Evolutionary conservation across 495 filamentous ascomycete genomes (phyloP).

Genomic region (Penicillium longicatenatum): DNA sequence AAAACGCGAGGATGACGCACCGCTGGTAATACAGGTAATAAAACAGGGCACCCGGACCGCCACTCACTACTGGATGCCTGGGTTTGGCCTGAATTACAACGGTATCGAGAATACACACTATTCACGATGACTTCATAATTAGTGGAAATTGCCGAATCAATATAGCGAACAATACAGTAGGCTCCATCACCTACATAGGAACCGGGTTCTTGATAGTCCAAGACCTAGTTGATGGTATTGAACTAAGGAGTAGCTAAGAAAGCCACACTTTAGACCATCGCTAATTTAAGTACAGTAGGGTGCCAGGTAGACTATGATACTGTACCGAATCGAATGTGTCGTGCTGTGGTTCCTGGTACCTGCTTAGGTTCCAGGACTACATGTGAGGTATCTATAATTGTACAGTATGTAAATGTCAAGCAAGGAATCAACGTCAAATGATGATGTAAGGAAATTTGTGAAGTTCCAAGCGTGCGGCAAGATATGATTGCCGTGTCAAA

Average conservation of each 20-base stretch:
- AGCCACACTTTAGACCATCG: background rate
- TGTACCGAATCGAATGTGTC: background rate
- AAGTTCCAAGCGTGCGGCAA: background rate
- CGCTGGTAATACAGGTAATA: constrained; percentile 8
- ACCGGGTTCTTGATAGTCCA: background rate
- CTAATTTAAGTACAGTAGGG: no score
- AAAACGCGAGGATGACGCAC: constrained; percentile 14
- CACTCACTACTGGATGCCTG: background rate
- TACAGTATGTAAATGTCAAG: background rate
- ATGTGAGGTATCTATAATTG: background rate
- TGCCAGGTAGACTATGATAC: no score
- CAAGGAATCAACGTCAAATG: background rate
- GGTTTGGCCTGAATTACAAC: background rate
- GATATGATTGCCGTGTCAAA: background rate
- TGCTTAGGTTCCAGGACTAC: background rate
- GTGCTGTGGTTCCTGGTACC: no score
- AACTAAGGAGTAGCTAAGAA: background rate
- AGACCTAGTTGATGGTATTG: background rate
- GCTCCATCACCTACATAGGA: background rate
- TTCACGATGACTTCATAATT: constrained; percentile 26
- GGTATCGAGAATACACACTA: background rate
- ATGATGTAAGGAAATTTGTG: background rate
- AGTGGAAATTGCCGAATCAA: background rate
- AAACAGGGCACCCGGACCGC: background rate
- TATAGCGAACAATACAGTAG: background rate